Percentiles rank a stretch among this genome's conserved stretches.
phyloP scores from a whole-genome alignment of 208 protist species.

The Acanthamoeba lenticulata region DNA sequence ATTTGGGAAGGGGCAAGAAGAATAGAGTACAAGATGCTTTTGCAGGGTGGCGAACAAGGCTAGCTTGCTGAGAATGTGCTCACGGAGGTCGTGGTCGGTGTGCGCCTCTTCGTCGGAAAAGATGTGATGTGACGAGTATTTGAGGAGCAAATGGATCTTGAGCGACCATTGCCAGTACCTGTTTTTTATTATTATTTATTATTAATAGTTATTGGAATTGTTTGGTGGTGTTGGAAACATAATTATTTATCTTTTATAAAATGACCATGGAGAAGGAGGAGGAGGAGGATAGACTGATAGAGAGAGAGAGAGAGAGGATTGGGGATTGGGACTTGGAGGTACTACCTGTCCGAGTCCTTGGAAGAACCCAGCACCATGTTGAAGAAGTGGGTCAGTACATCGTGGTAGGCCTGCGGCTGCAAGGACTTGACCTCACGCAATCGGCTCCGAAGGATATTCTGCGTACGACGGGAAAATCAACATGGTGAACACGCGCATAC shows the following conservation, averaged over 20 bases:
- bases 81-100: slow-evolving; percentile 53
- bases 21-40: slow-evolving; percentile 30
- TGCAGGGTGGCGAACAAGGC: slow-evolving; percentile 45
- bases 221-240: too few species aligned
- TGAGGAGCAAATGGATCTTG: slow-evolving; percentile 44
- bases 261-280: too few species aligned
- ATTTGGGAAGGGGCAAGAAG: background rate
- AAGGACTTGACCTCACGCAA: background rate
- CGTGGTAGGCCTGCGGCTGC: background rate
- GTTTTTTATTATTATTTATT: too few species aligned
- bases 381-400: background rate
- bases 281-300: background rate
- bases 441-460: slow-evolving; percentile 40
- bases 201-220: too few species aligned
- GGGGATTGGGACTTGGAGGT: too few species aligned
- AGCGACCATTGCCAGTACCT: slow-evolving; percentile 61
- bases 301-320: background rate
- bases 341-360: slow-evolving; percentile 1
- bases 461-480: background rate
- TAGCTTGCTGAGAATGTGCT: slow-evolving; percentile 37
- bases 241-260: too few species aligned
- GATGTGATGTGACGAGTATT: slow-evolving; percentile 36
- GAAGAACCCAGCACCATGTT: slow-evolving; percentile 58
- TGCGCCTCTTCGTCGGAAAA: slow-evolving; percentile 10
- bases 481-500: background rate